Conservation (phyloP, 1,284 basidiomycete species). For the Phlebopus sp. region DNA sequence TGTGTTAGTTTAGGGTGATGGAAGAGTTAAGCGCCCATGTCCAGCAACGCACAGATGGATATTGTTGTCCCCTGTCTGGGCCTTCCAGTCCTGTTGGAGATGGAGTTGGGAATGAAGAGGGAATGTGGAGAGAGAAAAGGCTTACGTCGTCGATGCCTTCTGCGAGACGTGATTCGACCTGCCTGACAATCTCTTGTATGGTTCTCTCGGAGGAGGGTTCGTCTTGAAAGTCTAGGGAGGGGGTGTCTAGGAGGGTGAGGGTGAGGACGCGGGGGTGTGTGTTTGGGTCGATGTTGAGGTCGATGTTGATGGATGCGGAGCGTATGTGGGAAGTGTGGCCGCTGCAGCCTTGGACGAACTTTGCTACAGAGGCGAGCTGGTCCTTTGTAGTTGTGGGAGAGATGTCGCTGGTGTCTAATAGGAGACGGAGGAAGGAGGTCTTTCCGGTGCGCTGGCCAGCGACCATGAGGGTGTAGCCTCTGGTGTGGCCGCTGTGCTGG, state of each 20-base stretch:
- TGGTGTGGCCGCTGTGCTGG: conserved; percentile 13
- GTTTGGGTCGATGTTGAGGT: conserved; percentile 48
- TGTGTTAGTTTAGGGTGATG: conserved; percentile 22
- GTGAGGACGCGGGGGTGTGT: conserved; percentile 46
- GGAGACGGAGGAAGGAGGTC: conserved; percentile 74
- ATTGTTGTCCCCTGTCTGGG: conserved; percentile 66
- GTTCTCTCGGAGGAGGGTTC: conserved; percentile 55
- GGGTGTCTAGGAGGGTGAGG: conserved; percentile 76
- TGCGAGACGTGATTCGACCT: conserved; percentile 63
- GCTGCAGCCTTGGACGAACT: conserved; percentile 70
- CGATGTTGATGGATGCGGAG: conserved; percentile 64
- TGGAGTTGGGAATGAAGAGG: conserved; percentile 15
- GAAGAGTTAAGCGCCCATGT: conserved; percentile 20
- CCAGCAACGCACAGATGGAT: conserved; percentile 70
- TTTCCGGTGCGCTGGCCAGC: conserved; percentile 75
- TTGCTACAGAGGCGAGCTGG: conserved; percentile 70
- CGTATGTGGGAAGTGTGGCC: conserved; percentile 67
- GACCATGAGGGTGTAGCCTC: conserved; percentile 68
- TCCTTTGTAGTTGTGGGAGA: conserved; percentile 57
- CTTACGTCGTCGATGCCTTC: conserved; percentile 71
- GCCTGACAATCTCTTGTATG: conserved; percentile 60
- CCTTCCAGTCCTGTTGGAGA: conserved; percentile 57
- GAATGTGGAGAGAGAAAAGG: conserved; percentile 26
- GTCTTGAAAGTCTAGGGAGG: conserved; percentile 67
- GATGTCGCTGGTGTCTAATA: conserved; percentile 71